Conservation (phyloP, 1,284 basidiomycete species). For the Sanghuangporus sanghuang region DNA sequence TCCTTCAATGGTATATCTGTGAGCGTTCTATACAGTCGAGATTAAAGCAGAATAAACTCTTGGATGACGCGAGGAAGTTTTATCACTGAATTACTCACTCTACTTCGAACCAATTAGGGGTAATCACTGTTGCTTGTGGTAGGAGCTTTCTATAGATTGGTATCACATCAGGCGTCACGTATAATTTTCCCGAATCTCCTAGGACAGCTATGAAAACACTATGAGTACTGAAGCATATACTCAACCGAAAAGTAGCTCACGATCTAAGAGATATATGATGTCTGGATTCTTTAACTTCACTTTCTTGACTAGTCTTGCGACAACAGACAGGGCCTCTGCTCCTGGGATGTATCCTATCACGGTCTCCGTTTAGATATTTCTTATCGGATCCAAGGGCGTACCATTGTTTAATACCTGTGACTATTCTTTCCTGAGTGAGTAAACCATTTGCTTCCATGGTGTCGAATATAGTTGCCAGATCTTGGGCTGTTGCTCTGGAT, state of each 20-base stretch:
- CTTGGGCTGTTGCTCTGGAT: constrained; percentile 62
- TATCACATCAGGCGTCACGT: constrained; percentile 85
- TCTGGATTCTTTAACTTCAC: constrained; percentile 52
- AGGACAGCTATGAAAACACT: constrained; percentile 58
- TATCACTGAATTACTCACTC: constrained; percentile 57
- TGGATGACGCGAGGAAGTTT: background rate
- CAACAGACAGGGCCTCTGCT: constrained; percentile 69
- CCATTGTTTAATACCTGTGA: constrained; percentile 53
- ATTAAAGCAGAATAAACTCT: background rate
- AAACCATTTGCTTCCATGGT: constrained; percentile 66
- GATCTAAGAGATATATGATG: constrained; percentile 85
- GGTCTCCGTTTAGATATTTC: background rate
- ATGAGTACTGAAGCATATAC: background rate
- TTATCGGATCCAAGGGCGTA: background rate
- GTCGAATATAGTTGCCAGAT: constrained; percentile 64
- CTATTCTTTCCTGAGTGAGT: constrained; percentile 55
- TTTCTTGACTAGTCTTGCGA: constrained; percentile 59
- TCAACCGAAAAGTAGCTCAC: constrained; percentile 41
- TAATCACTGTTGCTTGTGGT: constrained; percentile 81
- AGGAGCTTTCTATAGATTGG: constrained; percentile 86
- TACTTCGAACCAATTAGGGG: constrained; percentile 97
- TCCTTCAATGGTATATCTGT: constrained; percentile 69
- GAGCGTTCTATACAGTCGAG: constrained; percentile 50
- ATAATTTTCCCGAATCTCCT: constrained; percentile 84
- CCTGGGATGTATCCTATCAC: constrained; percentile 79